Evolutionary conservation across 345 rosid species (phyloP).

Genomic region (Populus deltoides): DNA sequence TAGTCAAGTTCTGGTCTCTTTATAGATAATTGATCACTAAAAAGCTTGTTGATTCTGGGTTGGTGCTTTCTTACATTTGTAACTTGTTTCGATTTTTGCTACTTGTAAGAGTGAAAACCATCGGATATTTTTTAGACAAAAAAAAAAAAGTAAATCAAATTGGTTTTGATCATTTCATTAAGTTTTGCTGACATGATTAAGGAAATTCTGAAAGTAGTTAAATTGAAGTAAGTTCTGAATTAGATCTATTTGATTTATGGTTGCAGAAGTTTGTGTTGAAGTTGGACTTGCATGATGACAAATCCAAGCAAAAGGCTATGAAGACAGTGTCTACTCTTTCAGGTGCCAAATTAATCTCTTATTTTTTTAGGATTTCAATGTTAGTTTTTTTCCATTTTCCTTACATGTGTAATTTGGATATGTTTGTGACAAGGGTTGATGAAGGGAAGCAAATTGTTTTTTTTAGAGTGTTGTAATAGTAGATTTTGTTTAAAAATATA

Average conservation of each 20-base stretch:
- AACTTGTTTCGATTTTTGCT: neutral
- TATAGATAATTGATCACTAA: neutral
- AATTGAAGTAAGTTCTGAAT: neutral
- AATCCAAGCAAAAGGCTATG: constrained; percentile 85
- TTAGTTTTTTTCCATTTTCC: neutral
- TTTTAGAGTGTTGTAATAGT: too few relatives aligned
- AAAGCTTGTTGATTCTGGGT: constrained; percentile 4
- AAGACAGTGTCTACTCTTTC: constrained; percentile 75
- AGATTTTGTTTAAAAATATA: too few relatives aligned
- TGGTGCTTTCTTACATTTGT: neutral
- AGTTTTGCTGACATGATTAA: neutral
- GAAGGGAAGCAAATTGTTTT: neutral
- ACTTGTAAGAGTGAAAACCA: neutral
- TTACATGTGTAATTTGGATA: neutral
- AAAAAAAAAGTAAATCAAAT: neutral
- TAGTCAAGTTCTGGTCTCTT: neutral
- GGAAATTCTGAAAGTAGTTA: neutral
- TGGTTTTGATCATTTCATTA: neutral
- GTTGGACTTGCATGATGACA: constrained; percentile 69
- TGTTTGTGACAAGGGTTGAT: neutral
- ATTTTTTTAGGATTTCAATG: neutral
- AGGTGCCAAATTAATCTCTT: constrained; percentile 39
- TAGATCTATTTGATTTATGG: constrained; percentile 19
- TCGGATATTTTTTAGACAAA: neutral
- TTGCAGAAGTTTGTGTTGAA: constrained; percentile 77